Evolutionary conservation across 129 eudicot species (phyloP).

Genomic region (Silybum marianum): DNA sequence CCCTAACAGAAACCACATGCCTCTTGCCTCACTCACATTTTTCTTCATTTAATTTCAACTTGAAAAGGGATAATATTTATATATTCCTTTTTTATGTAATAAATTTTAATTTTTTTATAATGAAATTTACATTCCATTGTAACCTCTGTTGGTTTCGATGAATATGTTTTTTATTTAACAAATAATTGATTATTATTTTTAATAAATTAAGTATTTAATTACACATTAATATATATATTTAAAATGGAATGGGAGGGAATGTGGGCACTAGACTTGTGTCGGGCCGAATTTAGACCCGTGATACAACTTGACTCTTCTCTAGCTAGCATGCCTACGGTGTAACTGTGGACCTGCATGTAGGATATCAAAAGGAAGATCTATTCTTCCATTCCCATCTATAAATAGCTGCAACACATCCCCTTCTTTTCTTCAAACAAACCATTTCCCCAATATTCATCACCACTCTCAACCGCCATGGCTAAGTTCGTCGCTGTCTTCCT

Average conservation of each 20-base stretch:
- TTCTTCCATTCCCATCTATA: constrained; percentile 20
- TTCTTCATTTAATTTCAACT: neutral
- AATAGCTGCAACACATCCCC: constrained; percentile 25
- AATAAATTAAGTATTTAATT: too few species aligned
- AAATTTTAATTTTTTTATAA: neutral
- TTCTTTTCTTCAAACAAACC: constrained; percentile 24
- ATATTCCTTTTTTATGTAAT: neutral
- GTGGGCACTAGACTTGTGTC: constrained; percentile 32
- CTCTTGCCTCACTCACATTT: neutral
- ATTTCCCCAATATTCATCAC: constrained; percentile 22
- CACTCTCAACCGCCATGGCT: constrained; percentile 43
- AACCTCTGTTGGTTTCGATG: neutral
- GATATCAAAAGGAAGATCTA: constrained; percentile 17
- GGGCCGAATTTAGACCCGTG: constrained; percentile 28
- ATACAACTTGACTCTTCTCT: constrained; percentile 22
- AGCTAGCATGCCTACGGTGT: constrained; percentile 18
- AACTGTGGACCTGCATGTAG: constrained; percentile 37
- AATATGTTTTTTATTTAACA: too few species aligned
- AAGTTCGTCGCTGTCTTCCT: constrained; percentile 48
- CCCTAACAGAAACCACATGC: constrained; percentile 47
- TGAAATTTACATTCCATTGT: constrained; percentile 1
- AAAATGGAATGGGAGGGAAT: constrained; percentile 17
- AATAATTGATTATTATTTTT: too few species aligned
- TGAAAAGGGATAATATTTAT: neutral
- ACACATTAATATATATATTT: too few species aligned